Evolutionary conservation across 768 basidiomycete species (phyloP).

Genomic region (Lactarius quietus): DNA sequence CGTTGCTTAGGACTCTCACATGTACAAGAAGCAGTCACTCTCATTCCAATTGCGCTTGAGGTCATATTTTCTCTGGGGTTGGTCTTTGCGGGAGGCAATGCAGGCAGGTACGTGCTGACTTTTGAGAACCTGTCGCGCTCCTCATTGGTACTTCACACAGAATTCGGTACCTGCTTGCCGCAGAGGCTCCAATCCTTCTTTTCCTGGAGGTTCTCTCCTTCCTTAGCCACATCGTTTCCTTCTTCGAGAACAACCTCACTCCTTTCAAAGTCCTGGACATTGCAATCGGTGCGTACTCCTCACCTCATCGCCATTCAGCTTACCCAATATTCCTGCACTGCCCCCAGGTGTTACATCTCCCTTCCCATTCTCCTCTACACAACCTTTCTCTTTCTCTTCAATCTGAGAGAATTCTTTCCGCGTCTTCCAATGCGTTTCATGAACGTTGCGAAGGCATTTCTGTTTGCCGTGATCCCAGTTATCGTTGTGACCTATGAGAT

Average conservation of each 20-base stretch:
- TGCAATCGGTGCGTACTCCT: slow-evolving; percentile 49
- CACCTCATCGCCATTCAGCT: background rate
- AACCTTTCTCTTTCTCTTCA: slow-evolving; percentile 57
- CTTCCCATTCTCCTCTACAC: slow-evolving; percentile 63
- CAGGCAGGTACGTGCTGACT: slow-evolving; percentile 43
- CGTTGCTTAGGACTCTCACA: slow-evolving; percentile 58
- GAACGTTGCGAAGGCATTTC: slow-evolving; percentile 40
- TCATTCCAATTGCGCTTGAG: slow-evolving; percentile 65
- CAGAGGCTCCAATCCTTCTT: slow-evolving; percentile 62
- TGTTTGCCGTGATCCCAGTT: slow-evolving; percentile 53
- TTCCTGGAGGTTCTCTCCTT: slow-evolving; percentile 57
- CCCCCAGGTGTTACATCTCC: slow-evolving; percentile 52
- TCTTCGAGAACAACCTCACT: slow-evolving; percentile 43
- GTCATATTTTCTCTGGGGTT: slow-evolving; percentile 54
- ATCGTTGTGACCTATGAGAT: slow-evolving; percentile 54
- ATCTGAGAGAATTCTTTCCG: slow-evolving; percentile 47
- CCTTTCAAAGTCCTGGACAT: slow-evolving; percentile 55
- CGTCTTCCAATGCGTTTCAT: slow-evolving; percentile 50
- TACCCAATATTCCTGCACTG: background rate
- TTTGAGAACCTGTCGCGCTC: background rate
- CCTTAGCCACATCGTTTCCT: slow-evolving; percentile 52
- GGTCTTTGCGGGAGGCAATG: slow-evolving; percentile 46
- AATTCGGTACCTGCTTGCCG: slow-evolving; percentile 54
- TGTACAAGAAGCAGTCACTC: slow-evolving; percentile 45
- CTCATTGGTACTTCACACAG: slow-evolving; percentile 33